phyloP scores from a whole-genome alignment of 257 asterid species.

The Scutellaria minor region DNA sequence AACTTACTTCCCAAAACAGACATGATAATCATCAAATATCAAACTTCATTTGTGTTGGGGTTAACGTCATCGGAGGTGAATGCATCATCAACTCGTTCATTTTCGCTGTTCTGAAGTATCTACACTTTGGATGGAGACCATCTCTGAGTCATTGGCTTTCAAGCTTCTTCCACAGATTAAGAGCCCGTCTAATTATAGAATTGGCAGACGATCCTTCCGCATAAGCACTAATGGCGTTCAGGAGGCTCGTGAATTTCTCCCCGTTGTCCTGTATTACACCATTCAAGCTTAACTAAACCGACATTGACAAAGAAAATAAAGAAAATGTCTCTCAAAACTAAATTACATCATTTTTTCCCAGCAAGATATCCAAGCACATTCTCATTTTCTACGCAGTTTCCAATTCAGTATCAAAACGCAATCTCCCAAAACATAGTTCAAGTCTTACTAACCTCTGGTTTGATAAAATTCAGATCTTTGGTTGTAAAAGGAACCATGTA shows the following conservation, averaged over 20 bases:
- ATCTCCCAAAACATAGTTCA: neutral
- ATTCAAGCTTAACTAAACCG: neutral
- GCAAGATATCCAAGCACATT: neutral
- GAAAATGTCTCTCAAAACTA: too few relatives aligned
- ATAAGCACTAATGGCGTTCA: slow-evolving; percentile 87
- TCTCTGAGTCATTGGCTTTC: slow-evolving; percentile 45
- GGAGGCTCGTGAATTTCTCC: slow-evolving; percentile 84
- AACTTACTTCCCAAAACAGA: too few relatives aligned
- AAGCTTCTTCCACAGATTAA: slow-evolving; percentile 85
- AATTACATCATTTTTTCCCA: neutral
- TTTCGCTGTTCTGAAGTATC: neutral
- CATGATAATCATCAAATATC: neutral
- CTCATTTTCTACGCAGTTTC: neutral
- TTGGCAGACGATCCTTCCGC: slow-evolving; percentile 97
- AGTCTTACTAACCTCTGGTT: slow-evolving; percentile 78
- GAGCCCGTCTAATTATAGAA: slow-evolving; percentile 73
- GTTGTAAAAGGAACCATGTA: slow-evolving; percentile 92
- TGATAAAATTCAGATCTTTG: slow-evolving; percentile 64
- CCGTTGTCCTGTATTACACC: slow-evolving; percentile 71
- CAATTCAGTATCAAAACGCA: neutral
- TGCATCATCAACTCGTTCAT: slow-evolving; percentile 22
- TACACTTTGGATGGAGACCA: neutral
- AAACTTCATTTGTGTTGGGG: neutral
- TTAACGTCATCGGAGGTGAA: neutral
- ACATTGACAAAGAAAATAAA: too few relatives aligned